phyloP scores from a whole-genome alignment of 805 yeast species.

The Candida coleopterorum region DNA sequence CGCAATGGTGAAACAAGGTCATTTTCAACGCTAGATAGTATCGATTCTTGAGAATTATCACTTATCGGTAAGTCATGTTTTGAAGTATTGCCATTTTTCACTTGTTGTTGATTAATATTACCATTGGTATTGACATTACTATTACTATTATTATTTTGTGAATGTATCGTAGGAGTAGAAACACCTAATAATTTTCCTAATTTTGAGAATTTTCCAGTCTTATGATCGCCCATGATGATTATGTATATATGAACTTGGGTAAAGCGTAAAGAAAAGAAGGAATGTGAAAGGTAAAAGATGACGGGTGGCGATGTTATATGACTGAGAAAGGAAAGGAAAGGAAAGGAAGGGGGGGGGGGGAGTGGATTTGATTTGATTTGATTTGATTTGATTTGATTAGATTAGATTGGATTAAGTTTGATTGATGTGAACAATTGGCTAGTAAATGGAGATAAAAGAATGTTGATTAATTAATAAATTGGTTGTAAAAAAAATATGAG shows the following conservation, averaged over 20 bases:
- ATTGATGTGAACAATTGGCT: too few species aligned
- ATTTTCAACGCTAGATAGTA: constrained; percentile 8
- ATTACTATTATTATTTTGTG: constrained; percentile 2
- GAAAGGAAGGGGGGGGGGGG: too few species aligned
- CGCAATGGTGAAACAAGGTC: constrained; percentile 6
- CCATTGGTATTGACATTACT: constrained; percentile 1
- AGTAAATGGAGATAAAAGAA: too few species aligned
- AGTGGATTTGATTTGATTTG: too few species aligned
- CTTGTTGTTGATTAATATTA: neutral
- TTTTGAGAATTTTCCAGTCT: constrained; percentile 6
- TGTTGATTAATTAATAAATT: too few species aligned
- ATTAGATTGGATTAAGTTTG: too few species aligned
- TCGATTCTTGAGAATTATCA: constrained; percentile 2
- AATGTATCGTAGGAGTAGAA: constrained; percentile 4
- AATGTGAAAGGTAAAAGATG: neutral
- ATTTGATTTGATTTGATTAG: too few species aligned
- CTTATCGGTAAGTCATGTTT: neutral
- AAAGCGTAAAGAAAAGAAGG: too few species aligned
- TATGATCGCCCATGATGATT: constrained; percentile 9
- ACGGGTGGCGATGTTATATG: too few species aligned
- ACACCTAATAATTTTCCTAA: constrained; percentile 9
- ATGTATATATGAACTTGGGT: too few species aligned
- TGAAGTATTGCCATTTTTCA: neutral
- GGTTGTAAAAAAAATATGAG: too few species aligned
- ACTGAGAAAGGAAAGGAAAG: too few species aligned